Evolutionary conservation across 257 asterid species (phyloP).

Genomic region (Primulina tabacum): DNA sequence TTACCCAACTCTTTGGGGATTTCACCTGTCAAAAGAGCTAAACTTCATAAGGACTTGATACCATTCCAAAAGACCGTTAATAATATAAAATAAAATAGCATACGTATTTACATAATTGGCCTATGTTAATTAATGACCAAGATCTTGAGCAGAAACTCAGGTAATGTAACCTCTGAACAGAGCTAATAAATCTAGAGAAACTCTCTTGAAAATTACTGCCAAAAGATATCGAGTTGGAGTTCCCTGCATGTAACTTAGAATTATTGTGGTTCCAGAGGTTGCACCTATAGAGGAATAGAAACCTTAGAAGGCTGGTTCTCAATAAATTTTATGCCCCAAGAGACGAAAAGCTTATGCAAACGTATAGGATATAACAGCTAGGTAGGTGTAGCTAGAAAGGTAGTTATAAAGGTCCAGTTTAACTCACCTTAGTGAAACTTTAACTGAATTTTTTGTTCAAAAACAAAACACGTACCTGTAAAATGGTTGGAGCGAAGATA

Average conservation of each 20-base stretch:
- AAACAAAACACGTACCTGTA: constrained; percentile 3
- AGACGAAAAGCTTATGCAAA: background rate
- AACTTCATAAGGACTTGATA: background rate
- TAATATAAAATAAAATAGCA: background rate
- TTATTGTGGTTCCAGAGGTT: background rate
- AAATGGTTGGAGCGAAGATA: constrained; percentile 9
- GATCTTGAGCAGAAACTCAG: background rate
- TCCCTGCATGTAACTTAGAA: background rate
- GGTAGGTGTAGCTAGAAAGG: no score
- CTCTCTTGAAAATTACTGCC: background rate
- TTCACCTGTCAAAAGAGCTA: constrained; percentile 8
- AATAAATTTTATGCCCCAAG: no score
- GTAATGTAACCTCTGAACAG: background rate
- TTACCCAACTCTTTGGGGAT: constrained; percentile 24
- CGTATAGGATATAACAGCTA: no score
- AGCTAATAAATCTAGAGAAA: background rate
- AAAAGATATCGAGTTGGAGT: background rate
- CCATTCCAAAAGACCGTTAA: background rate
- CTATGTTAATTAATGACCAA: background rate
- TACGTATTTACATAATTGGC: background rate
- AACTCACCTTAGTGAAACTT: no score
- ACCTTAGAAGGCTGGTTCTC: background rate
- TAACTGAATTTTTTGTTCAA: no score
- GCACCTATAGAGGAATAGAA: background rate
- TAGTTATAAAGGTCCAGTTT: no score